Evolutionary conservation across 805 yeast species (phyloP).

Genomic region (Ogataea siamensis): DNA sequence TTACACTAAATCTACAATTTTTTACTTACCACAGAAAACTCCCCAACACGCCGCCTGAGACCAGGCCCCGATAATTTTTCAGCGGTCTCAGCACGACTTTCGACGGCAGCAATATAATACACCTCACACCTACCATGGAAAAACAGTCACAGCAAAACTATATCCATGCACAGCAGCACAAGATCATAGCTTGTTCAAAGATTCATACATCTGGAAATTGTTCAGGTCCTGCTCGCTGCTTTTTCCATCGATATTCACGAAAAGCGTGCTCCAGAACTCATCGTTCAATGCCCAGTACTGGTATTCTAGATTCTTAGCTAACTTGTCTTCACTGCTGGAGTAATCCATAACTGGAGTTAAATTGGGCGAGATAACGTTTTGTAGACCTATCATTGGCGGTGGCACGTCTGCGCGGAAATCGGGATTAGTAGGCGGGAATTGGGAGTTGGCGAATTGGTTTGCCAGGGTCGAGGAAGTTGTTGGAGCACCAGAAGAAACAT

Average conservation of each 20-base stretch:
- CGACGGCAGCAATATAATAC: background rate
- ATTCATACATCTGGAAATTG: constrained; percentile 16
- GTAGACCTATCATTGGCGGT: constrained; percentile 2
- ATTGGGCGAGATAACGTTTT: background rate
- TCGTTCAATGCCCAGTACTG: constrained; percentile 59
- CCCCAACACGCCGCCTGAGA: constrained; percentile 5
- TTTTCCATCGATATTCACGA: constrained; percentile 29
- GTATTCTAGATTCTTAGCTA: constrained; percentile 39
- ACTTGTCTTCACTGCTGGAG: constrained; percentile 3
- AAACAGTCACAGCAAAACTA: constrained; percentile 27
- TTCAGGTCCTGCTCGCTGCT: constrained; percentile 18
- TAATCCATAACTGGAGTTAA: background rate
- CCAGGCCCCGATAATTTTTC: constrained; percentile 2
- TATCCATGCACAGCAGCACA: no score
- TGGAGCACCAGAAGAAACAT: background rate
- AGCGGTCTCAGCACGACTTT: background rate
- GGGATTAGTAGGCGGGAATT: background rate
- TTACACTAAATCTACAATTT: constrained; percentile 12
- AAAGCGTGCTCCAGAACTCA: constrained; percentile 68
- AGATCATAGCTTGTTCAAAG: constrained; percentile 9
- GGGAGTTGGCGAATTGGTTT: background rate
- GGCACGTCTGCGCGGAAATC: no score
- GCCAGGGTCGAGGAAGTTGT: background rate
- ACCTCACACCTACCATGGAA: constrained; percentile 16
- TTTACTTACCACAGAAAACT: constrained; percentile 4